Percentiles rank a stretch among this genome's conserved stretches.
phyloP scores from a whole-genome alignment of 2,329 filamentous ascomycete species.

The Trichoderma polysporum region DNA sequence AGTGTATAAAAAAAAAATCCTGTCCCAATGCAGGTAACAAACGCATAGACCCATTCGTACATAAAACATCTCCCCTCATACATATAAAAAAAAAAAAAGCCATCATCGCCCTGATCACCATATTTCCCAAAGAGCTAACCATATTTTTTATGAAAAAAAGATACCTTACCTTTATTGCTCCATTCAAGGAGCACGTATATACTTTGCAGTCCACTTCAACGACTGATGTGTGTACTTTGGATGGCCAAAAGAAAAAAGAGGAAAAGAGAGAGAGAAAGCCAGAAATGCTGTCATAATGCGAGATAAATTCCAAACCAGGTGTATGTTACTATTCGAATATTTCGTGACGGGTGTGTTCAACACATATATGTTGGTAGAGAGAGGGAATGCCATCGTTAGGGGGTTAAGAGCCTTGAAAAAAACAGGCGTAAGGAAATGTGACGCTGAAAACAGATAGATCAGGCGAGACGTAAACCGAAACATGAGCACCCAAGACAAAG shows the following conservation, averaged over 20 bases:
- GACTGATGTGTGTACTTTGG: background rate
- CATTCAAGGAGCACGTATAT: background rate
- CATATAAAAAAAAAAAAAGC: background rate
- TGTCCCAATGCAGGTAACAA: constrained; percentile 16
- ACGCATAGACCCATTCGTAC: constrained; percentile 23
- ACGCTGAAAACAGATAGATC: background rate
- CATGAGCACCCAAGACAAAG: background rate
- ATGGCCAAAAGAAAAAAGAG: background rate
- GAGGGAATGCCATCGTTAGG: constrained; percentile 35
- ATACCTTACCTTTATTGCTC: background rate
- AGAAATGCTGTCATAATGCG: constrained; percentile 29
- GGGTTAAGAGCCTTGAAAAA: constrained; percentile 20
- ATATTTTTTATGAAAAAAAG: constrained; percentile 1
- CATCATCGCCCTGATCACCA: constrained; percentile 2
- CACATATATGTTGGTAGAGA: constrained; percentile 27
- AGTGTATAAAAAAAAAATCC: constrained; percentile 1
- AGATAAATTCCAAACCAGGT: constrained; percentile 25
- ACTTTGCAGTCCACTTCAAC: background rate
- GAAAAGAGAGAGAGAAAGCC: constrained; percentile 24
- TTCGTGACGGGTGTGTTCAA: constrained; percentile 31
- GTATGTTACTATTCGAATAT: constrained; percentile 26
- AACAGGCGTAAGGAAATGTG: background rate
- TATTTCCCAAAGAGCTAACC: constrained; percentile 4
- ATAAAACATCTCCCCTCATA: constrained; percentile 22
- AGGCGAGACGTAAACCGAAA: background rate